These are phyloP conservation scores for Aspergillus hortae DNA, from an alignment of 2,329 filamentous ascomycete species.

Conservation along the genomic window DNA sequence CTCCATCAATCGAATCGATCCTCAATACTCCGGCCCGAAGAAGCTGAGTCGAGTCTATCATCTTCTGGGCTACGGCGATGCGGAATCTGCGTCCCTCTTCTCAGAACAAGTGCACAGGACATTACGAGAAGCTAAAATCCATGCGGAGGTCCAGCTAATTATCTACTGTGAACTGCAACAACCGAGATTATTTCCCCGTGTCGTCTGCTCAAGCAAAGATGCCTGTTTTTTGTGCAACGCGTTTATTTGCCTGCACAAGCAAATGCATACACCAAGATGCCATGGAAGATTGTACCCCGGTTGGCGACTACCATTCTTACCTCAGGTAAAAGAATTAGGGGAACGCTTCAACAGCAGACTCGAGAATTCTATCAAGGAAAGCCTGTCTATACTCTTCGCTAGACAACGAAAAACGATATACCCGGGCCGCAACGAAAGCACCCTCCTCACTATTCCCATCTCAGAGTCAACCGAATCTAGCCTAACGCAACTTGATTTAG, in stretches of 20 bases:
- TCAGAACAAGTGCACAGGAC: neutral
- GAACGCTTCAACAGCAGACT: conserved; percentile 9
- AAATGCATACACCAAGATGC: conserved; percentile 15
- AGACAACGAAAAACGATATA: conserved; percentile 8
- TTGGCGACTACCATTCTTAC: conserved; percentile 13
- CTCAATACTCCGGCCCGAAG: neutral
- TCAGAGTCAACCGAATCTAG: conserved; percentile 10
- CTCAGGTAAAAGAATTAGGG: conserved; percentile 7
- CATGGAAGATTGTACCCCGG: conserved; percentile 19
- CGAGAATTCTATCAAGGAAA: conserved; percentile 4
- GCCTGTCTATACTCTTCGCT: conserved; percentile 3
- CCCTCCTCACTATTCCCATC: conserved; percentile 12
- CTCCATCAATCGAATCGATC: neutral
- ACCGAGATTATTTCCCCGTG: conserved; percentile 11
- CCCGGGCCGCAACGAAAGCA: conserved; percentile 19
- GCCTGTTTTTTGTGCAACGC: conserved; percentile 22
- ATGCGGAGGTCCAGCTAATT: conserved; percentile 22
- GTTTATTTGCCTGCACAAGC: conserved; percentile 13
- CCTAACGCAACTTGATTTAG: neutral
- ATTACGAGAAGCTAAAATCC: conserved; percentile 10
- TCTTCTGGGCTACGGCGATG: conserved; percentile 8
- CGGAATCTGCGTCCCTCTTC: conserved; percentile 1
- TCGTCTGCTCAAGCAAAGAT: conserved; percentile 23
- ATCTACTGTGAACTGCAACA: conserved; percentile 18
- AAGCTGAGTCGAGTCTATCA: neutral